Conservation (phyloP, 225 moss, liverwort and hornwort genomes). For the Pseudisothecium myosuroides region DNA sequence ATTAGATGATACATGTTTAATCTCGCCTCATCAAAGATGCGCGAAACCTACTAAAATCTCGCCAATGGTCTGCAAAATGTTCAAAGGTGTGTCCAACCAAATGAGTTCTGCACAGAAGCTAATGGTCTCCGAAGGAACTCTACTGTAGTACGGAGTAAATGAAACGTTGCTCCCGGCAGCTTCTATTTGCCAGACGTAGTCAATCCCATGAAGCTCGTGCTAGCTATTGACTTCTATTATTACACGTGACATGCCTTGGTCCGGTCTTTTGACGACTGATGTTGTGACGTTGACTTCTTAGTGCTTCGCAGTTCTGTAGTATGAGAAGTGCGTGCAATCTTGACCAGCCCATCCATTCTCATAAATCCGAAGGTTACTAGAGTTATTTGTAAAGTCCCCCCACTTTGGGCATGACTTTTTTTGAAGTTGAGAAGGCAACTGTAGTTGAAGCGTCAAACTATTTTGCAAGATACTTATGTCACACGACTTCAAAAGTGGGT, state of each 20-base stretch:
- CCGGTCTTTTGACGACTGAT: background rate
- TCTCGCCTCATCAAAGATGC: background rate
- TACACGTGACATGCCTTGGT: background rate
- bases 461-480: too few species aligned
- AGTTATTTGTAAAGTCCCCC: too few species aligned
- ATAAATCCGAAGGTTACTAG: background rate
- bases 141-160: background rate
- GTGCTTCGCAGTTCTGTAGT: background rate
- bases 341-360: background rate
- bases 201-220: background rate
- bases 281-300: background rate
- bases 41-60: background rate
- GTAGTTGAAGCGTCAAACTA: too few species aligned
- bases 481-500: too few species aligned
- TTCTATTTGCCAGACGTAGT: background rate
- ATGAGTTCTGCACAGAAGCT: background rate
- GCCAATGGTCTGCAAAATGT: background rate
- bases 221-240: background rate
- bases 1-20: too few species aligned
- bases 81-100: background rate
- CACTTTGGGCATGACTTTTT: too few species aligned
- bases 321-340: background rate
- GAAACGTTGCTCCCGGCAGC: background rate
- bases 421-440: too few species aligned
- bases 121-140: background rate